phyloP scores from a whole-genome alignment of 306 rosid species.

The Ammopiptanthus mongolicus region DNA sequence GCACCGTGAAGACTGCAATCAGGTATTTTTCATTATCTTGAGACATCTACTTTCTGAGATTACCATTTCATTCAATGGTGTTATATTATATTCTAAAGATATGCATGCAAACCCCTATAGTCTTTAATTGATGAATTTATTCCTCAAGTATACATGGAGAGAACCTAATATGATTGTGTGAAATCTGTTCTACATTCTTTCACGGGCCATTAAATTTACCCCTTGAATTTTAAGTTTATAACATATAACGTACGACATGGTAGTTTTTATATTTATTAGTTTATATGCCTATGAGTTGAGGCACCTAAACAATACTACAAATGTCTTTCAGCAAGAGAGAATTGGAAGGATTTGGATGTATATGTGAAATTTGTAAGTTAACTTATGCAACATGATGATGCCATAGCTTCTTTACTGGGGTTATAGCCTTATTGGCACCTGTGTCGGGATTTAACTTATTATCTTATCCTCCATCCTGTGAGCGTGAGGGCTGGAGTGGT shows the following conservation, averaged over 20 bases:
- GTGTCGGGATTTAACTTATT: too few relatives aligned
- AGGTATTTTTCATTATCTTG: slow-evolving; percentile 41
- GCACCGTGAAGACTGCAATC: slow-evolving; percentile 70
- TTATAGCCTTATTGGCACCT: too few relatives aligned
- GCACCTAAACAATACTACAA: not conserved
- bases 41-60: not conserved
- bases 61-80: not conserved
- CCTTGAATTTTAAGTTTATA: not conserved
- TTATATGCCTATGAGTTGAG: not conserved
- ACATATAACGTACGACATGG: too few relatives aligned
- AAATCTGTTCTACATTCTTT: not conserved
- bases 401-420: not conserved
- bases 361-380: not conserved
- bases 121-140: not conserved
- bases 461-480: too few relatives aligned
- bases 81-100: not conserved
- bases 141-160: not conserved
- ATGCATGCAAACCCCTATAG: not conserved
- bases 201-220: not conserved
- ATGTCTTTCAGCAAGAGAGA: not conserved
- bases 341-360: not conserved
- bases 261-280: too few relatives aligned
- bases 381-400: not conserved
- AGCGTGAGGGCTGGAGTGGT: too few relatives aligned
- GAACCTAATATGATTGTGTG: not conserved